Percentiles rank a stretch among this genome's conserved stretches.
Evolutionary conservation across 352 stramenopile species (phyloP).

Genomic region (Phytophthora chlamydospora): DNA sequence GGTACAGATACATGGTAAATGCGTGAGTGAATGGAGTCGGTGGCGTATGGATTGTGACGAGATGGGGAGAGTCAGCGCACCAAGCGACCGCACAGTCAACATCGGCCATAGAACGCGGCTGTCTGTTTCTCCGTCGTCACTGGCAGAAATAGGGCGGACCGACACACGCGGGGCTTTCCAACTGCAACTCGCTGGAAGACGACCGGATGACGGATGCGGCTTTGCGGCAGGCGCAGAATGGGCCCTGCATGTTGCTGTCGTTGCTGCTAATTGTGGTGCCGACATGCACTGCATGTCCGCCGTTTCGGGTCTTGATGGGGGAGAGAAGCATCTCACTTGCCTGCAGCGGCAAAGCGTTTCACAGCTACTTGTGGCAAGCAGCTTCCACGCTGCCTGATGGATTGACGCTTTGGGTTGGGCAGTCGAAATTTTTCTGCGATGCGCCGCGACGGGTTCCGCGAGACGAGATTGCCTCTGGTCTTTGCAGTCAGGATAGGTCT

Average conservation of each 20-base stretch:
- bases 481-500: neutral
- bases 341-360: slow-evolving; percentile 12
- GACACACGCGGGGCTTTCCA: slow-evolving; percentile 3
- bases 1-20: neutral
- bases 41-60: too few species aligned
- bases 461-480: too few species aligned
- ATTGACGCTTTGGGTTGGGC: too few species aligned
- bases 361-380: too few species aligned
- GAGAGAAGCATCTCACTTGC: neutral
- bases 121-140: slow-evolving; percentile 17
- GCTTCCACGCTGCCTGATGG: too few species aligned
- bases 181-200: slow-evolving; percentile 13
- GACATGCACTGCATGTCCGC: slow-evolving; percentile 1
- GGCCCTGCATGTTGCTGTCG: neutral
- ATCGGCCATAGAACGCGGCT: slow-evolving; percentile 9
- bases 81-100: slow-evolving; percentile 10
- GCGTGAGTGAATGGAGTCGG: too few species aligned
- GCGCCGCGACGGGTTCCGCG: too few species aligned
- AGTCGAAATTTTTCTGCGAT: too few species aligned
- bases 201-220: neutral
- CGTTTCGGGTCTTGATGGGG: slow-evolving; percentile 13
- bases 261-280: slow-evolving; percentile 18
- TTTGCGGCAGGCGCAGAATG: neutral
- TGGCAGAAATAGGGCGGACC: slow-evolving; percentile 22
- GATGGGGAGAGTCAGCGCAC: neutral